Conservation (phyloP, 1,284 basidiomycete genomes). For the Malassezia yamatoensis region DNA sequence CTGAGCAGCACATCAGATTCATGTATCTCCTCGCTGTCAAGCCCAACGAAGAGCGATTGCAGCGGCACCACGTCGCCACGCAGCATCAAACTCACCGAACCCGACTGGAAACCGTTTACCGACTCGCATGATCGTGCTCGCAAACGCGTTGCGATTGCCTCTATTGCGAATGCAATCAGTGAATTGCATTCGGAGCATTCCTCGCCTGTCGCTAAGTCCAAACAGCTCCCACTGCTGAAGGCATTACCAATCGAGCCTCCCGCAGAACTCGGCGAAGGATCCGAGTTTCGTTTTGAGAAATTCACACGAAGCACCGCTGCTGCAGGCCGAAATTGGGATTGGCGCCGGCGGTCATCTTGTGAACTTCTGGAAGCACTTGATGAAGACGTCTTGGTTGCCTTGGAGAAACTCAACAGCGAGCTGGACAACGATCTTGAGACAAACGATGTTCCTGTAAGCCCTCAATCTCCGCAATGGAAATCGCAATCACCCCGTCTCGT, state of each 20-base stretch:
- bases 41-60: neutral
- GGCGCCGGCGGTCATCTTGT: constrained; percentile 22
- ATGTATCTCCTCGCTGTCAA: neutral
- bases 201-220: neutral
- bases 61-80: neutral
- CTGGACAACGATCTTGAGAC: no score
- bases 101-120: constrained; percentile 34
- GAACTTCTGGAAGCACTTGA: constrained; percentile 2
- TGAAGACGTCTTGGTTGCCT: neutral
- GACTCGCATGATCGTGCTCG: constrained; percentile 32
- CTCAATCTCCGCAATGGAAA: no score
- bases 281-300: constrained; percentile 44
- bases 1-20: neutral
- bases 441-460: no score
- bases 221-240: neutral
- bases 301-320: constrained; percentile 41
- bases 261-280: constrained; percentile 11
- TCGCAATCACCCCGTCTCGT: no score
- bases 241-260: neutral
- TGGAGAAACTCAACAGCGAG: neutral
- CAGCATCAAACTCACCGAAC: constrained; percentile 30
- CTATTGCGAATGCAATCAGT: neutral
- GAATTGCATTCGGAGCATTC: neutral
- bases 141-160: constrained; percentile 30
- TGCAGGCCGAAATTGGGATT: constrained; percentile 42